Percentiles rank a stretch among this genome's conserved stretches.
Evolutionary conservation across 2,329 filamentous ascomycete species (phyloP).

Genomic region (Fusarium torulosum): DNA sequence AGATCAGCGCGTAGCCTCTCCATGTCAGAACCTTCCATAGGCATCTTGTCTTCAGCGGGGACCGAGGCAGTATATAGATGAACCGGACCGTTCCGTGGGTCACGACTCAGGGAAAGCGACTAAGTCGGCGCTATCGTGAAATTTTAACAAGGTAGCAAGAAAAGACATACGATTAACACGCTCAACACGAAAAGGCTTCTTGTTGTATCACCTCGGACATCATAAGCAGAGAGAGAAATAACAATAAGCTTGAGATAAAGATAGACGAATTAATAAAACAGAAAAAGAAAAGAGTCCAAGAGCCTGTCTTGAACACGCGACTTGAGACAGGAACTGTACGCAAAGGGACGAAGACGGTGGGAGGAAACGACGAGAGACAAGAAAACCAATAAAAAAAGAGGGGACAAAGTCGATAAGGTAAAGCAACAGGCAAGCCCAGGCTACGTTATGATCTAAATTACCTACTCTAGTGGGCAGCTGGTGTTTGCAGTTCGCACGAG

Average conservation of each 20-base stretch:
- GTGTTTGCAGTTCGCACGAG: slow-evolving; percentile 30
- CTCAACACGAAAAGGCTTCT: slow-evolving; percentile 18
- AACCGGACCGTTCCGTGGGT: slow-evolving; percentile 6
- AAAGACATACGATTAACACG: slow-evolving; percentile 25
- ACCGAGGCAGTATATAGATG: slow-evolving; percentile 20
- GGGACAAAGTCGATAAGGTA: slow-evolving; percentile 31
- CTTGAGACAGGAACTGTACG: slow-evolving; percentile 6
- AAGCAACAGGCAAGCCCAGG: slow-evolving; percentile 10
- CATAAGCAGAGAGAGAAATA: slow-evolving; percentile 19
- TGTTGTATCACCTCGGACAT: slow-evolving; percentile 35
- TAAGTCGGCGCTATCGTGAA: slow-evolving; percentile 32
- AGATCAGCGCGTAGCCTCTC: slow-evolving; percentile 53
- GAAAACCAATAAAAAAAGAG: slow-evolving; percentile 39
- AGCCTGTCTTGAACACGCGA: slow-evolving; percentile 38
- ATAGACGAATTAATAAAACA: background rate
- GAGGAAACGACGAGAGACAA: slow-evolving; percentile 21
- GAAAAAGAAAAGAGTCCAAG: slow-evolving; percentile 28
- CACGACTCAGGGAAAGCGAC: slow-evolving; percentile 33
- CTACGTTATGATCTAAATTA: slow-evolving; percentile 39
- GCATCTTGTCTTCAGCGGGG: slow-evolving; percentile 36
- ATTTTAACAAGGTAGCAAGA: slow-evolving; percentile 24
- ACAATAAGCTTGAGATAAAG: slow-evolving; percentile 1
- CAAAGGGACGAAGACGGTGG: slow-evolving; percentile 32
- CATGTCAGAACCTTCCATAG: slow-evolving; percentile 43
- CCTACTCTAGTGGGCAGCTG: slow-evolving; percentile 22